These are phyloP conservation scores for Candida arabinofermentans DNA, from an alignment of 805 yeast genomes.

Conservation along the genomic window DNA sequence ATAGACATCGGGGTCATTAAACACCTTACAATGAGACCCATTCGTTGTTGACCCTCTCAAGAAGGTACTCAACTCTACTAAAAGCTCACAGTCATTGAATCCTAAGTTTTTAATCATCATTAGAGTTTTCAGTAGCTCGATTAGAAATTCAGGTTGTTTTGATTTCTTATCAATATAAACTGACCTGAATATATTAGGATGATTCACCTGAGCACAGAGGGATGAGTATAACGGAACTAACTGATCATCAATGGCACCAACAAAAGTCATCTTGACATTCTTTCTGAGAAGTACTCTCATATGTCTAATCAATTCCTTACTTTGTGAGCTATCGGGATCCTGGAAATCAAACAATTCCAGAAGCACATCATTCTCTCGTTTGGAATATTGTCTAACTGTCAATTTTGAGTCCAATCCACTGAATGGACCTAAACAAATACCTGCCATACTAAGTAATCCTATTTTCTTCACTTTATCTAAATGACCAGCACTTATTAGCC, in stretches of 20 bases:
- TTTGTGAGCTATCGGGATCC: constrained; percentile 64
- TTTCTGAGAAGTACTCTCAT: constrained; percentile 59
- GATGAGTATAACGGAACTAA: constrained; percentile 91
- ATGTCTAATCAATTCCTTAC: constrained; percentile 64
- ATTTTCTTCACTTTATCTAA: constrained; percentile 52
- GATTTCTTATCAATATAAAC: constrained; percentile 59
- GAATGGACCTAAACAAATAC: constrained; percentile 87
- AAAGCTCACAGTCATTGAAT: constrained; percentile 27
- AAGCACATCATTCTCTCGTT: constrained; percentile 81
- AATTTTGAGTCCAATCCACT: constrained; percentile 80
- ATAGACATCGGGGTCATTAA: constrained; percentile 59
- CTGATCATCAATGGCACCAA: constrained; percentile 88
- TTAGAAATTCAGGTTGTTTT: constrained; percentile 38
- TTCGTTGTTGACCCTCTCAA: constrained; percentile 69
- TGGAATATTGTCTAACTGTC: constrained; percentile 77
- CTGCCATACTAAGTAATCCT: constrained; percentile 90
- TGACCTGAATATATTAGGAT: constrained; percentile 85
- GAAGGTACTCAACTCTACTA: constrained; percentile 63
- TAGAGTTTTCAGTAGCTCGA: constrained; percentile 26
- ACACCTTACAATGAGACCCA: constrained; percentile 79
- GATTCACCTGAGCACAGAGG: constrained; percentile 68
- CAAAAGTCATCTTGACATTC: constrained; percentile 74
- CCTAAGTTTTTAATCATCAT: constrained; percentile 26
- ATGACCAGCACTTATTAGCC: constrained; percentile 45
- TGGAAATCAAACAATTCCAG: constrained; percentile 87